Evolutionary conservation across 2,329 filamentous ascomycete genomes (phyloP).

Genomic region (Aspergillus flavus): DNA sequence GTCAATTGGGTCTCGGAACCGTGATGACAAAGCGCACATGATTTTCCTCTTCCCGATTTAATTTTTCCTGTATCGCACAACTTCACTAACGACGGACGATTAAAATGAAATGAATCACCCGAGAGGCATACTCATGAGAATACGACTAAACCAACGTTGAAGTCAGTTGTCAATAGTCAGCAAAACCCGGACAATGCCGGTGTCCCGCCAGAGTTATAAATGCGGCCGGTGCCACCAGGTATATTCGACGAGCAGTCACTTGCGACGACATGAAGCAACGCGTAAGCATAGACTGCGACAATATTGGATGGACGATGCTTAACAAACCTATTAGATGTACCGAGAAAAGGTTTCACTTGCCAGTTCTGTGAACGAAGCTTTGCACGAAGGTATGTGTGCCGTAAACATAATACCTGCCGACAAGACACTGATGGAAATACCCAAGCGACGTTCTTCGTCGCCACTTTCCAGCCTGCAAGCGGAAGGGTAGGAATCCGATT

Average conservation of each 20-base stretch:
- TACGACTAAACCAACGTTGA: too few relatives aligned
- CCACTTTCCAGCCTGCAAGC: not conserved
- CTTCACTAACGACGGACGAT: too few relatives aligned
- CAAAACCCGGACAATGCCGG: too few relatives aligned
- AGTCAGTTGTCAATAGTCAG: too few relatives aligned
- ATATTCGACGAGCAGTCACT: not conserved
- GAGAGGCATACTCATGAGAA: too few relatives aligned
- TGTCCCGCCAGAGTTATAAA: not conserved
- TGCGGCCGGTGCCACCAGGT: not conserved
- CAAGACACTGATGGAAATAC: not conserved
- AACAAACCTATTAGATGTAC: rapidly evolving
- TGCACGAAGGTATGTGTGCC: not conserved
- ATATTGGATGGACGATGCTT: rapidly evolving
- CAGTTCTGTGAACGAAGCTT: not conserved
- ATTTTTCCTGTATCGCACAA: too few relatives aligned
- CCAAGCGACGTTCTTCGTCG: not conserved
- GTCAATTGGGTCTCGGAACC: too few relatives aligned
- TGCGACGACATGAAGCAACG: not conserved
- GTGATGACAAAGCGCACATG: too few relatives aligned
- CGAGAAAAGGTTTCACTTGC: not conserved
- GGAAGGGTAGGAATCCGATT: not conserved
- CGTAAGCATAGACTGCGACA: not conserved
- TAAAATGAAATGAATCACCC: too few relatives aligned
- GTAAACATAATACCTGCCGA: not conserved
- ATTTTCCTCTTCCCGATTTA: too few relatives aligned